Conservation (phyloP, 345 rosid species). For the Microcos paniculata region DNA sequence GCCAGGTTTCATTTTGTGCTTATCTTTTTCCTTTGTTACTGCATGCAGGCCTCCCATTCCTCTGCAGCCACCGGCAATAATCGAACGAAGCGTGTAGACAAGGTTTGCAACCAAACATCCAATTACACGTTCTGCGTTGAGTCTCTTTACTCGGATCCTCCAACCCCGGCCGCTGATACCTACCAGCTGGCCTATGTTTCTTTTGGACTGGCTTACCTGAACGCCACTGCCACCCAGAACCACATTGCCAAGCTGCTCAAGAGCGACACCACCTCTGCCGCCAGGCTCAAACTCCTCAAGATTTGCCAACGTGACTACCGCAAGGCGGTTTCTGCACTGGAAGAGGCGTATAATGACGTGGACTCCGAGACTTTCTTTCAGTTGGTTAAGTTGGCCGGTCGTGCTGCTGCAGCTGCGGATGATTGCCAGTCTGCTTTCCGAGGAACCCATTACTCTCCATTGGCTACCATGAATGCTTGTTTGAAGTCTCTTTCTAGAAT, state of each 20-base stretch:
- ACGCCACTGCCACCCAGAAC: constrained; percentile 34
- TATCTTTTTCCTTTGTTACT: not conserved
- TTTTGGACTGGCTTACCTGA: constrained; percentile 33
- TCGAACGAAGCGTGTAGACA: constrained; percentile 23
- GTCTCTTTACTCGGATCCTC: constrained; percentile 42
- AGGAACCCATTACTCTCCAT: constrained; percentile 9
- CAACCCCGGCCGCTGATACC: constrained; percentile 36
- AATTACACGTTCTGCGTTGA: constrained; percentile 32
- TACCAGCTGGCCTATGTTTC: constrained; percentile 37
- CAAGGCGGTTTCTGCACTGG: constrained; percentile 22
- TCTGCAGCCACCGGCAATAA: not conserved
- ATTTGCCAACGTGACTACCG: constrained; percentile 23
- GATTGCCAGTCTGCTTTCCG: constrained; percentile 25
- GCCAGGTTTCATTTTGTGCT: not conserved
- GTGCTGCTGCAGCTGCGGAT: constrained; percentile 17
- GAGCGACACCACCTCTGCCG: not conserved
- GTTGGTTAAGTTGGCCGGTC: constrained; percentile 21
- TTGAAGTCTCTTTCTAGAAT: constrained; percentile 31
- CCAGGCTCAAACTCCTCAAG: constrained; percentile 14
- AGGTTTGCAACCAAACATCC: constrained; percentile 31
- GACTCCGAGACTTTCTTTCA: constrained; percentile 39
- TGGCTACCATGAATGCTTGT: constrained; percentile 26
- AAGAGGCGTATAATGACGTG: constrained; percentile 34
- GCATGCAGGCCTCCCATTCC: not conserved
- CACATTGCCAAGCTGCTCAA: constrained; percentile 19